Evolutionary conservation across 208 protist species (phyloP), one percentile per base, ranked within the genome.

Genomic region (Acanthamoeba divionensis): DNA sequence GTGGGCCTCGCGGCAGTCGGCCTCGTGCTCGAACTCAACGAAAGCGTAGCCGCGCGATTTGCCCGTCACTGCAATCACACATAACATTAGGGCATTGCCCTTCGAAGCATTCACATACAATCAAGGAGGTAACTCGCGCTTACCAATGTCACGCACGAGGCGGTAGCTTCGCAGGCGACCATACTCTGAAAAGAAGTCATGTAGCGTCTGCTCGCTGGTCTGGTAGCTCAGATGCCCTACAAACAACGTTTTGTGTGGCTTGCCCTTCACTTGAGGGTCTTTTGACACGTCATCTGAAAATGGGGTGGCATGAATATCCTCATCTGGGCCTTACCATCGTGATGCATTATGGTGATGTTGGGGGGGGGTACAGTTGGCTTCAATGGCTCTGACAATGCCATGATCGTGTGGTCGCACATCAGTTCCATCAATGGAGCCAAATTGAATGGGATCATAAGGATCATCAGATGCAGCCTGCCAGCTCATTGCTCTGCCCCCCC

Each of bases 341-440:
- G 52, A 57, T 57, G 52, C n/a, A 57, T 26, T 13, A 12, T 10
- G n/a, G 44, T 26, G 26, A 41, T 29, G 9, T 21, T 50, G 24
- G 12, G 9, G 33, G 10, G 8, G 26, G n/a, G 52, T 89, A 93
- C 91, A 93, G 0, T 90, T 4, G n/a, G 89, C 71, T 1, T 71
- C 12, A 21, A 90, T 54, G 29, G 91, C 91, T 24, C 91, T 62
- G 31, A 75, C 5, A 7, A 93, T 63, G 31, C 10, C 91, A 55
- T 65, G 91, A 55, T 93, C 91, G 36, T 93, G 91, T 31, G 91
- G 91, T 18, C 29, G 63, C 1, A 62, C 57, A 45, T 92, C 90
- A 12, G 91, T 93, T 31, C 91, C 91, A 65, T 93, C 91, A 21
- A 91, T 92, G 12, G 73, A 90, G 2, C 91, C 91, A 15, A 90